Evolutionary conservation across 2,329 filamentous ascomycete species (phyloP), one percentile per base, ranked within the genome.

Genomic region (Nothophoma quercina): DNA sequence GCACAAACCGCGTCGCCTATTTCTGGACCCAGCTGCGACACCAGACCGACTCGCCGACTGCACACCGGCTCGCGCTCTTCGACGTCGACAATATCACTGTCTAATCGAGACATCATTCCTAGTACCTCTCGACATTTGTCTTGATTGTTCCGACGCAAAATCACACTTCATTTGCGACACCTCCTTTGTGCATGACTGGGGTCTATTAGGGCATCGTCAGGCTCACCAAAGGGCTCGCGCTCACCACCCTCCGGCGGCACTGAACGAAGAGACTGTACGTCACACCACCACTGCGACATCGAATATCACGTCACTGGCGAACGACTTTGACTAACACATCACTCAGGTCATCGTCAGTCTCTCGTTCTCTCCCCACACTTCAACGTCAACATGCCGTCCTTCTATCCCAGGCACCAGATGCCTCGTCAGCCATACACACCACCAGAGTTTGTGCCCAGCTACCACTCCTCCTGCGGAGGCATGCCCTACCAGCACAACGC

Each of bases 361-460:
- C 74, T 74, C 65, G 69, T 72, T 71, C 62, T 51, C 60, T 62
- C 63, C 63, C 69, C 59, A 67, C 61, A 63, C 59, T 60, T 60
- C 58, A 59, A 59, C 60, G 64, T 68, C 69, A 76, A 63, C 70
- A 82, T 82, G 80, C 79, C 79, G 62, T 77, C 78, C 64, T 81
- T 81, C 69, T 81, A 81, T 64, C 75, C 77, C 43, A 74, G 77
- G 52, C 75, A 77, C 58, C 69, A 74, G 56, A 68, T 76, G 71
- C 72, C 74, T 46, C 69, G 73, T 58, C 71, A 73, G 55, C 68
- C 78, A 39, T 75, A 80, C 55, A 81, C 80, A 41, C 79, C 80
- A 9, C 79, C 79, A 53, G 79, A 81, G 63, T 78, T 76, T 56
- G 68, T 76, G 33, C 74, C 75, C 29, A 75, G 65, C 60, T 77